Evolutionary conservation across 2,329 filamentous ascomycete genomes (phyloP), one percentile per base, ranked within the genome.

Genomic region (Aspergillus awamori): DNA sequence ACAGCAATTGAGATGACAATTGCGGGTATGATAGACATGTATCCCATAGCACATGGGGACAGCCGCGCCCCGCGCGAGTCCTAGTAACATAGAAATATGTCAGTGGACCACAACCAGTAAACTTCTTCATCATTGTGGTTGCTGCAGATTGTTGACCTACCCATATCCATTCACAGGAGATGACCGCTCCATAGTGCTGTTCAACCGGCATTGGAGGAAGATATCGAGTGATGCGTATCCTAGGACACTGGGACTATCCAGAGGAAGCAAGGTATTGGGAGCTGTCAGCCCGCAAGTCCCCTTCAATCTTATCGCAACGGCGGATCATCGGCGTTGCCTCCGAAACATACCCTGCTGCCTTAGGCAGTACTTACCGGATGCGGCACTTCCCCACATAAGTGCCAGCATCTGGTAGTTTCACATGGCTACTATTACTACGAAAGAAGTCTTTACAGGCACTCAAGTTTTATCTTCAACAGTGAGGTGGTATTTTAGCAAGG

Each of bases 31-130:
- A 66, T 63, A n/a, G 71, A 69, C 33, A 77, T 51, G 57, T 75
- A 77, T 6, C 67, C 69, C 63, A 77, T 62, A 51, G 70, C 73
- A 66, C 76, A 78, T 49, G 63, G 65, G 22, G 73, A 74, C 20
- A 77, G 57, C 60, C 69, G 71, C 26, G 76, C 77, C 64, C 73
- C 73, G 36, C 69, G 65, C 39, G 76, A 73, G 65, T 79, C 74
- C 77, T 79, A 59, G 41, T 57, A 60, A 13, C 33, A 13, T 54
- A 39, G 24, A 45, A 30, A 56, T 30, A 47, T 56, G 53, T 56
- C 2, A 56, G 22, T 13, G 17, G 5, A 36, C 11, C 33, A 65
- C 43, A 51, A 30, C 13, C 22, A 51, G 28, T 11, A 49, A 49
- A 45, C n/a, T 15, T 48, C 24, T 30, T 8, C 20, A 48, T n/a